Evolutionary conservation across 2,329 filamentous ascomycete genomes (phyloP).

Genomic region (Trichoderma pleuroti): DNA sequence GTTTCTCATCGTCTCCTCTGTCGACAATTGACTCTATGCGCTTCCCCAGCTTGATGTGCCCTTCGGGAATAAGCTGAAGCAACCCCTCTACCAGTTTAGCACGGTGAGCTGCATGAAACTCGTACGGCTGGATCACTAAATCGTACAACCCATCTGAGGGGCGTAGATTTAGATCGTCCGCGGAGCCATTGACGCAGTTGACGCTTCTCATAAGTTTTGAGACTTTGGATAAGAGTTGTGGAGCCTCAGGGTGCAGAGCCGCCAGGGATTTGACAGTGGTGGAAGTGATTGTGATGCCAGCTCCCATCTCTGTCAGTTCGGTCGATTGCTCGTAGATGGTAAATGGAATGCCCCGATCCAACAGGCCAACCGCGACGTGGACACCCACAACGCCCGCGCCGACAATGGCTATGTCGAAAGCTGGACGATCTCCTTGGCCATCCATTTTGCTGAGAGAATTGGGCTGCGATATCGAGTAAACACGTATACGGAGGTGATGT

Average conservation of each 20-base stretch:
- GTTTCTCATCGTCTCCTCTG: conserved; percentile 22
- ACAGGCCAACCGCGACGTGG: conserved; percentile 45
- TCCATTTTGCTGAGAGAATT: background rate
- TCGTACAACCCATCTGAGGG: background rate
- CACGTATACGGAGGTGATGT: background rate
- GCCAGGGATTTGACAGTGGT: conserved; percentile 29
- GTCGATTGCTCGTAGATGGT: conserved; percentile 46
- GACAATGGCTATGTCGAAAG: conserved; percentile 42
- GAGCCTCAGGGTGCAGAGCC: background rate
- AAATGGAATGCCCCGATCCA: conserved; percentile 40
- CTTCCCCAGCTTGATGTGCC: conserved; percentile 33
- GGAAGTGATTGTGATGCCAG: conserved; percentile 50
- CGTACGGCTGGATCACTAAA: background rate
- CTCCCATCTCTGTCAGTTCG: conserved; percentile 36
- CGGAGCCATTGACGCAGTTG: background rate
- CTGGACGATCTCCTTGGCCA: background rate
- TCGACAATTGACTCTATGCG: conserved; percentile 32
- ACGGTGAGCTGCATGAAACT: background rate
- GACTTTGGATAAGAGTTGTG: background rate
- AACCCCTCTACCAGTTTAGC: conserved; percentile 34
- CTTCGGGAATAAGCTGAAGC: conserved; percentile 36
- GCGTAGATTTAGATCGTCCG: conserved; percentile 1
- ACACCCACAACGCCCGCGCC: conserved; percentile 52
- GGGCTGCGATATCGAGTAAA: background rate
- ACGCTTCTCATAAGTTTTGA: background rate